Conservation (phyloP, 1,284 basidiomycete genomes). For the Cutaneotrichosporon arboriforme region DNA sequence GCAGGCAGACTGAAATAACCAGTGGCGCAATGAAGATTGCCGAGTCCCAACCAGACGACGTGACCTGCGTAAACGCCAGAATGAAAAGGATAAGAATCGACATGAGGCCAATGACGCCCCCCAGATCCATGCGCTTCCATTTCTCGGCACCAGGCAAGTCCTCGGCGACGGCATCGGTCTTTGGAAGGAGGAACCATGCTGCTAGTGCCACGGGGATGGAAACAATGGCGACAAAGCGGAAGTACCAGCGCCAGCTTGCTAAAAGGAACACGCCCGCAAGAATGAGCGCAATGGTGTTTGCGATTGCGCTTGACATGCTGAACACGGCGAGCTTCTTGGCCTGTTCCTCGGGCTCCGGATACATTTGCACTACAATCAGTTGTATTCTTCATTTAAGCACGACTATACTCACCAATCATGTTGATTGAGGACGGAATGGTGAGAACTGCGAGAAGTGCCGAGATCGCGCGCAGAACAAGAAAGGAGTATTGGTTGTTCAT, state of each 20-base stretch:
- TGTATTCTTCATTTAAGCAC: not conserved
- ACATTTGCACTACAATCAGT: conserved; percentile 32
- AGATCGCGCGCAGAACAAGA: conserved; percentile 42
- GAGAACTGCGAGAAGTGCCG: conserved; percentile 38
- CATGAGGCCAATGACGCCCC: conserved; percentile 37
- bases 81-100: conserved; percentile 41
- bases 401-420: conserved; percentile 27
- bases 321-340: conserved; percentile 41
- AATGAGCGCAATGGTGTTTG: conserved; percentile 26
- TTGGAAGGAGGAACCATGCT: conserved; percentile 41
- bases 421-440: conserved; percentile 45
- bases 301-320: conserved; percentile 39
- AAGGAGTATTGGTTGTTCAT: conserved; percentile 44
- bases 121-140: conserved; percentile 45
- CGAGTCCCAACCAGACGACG: conserved; percentile 34
- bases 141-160: conserved; percentile 36
- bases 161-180: conserved; percentile 38
- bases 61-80: conserved; percentile 43
- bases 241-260: conserved; percentile 45
- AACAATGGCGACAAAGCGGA: conserved; percentile 39
- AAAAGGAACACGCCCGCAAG: conserved; percentile 44
- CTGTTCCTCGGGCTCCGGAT: conserved; percentile 38
- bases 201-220: conserved; percentile 31
- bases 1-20: conserved; percentile 23
- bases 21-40: conserved; percentile 44